Evolutionary conservation across 176 grass and related monocot species (phyloP), one percentile per base, ranked within the genome.

Genomic region (Hordeum marinum): DNA sequence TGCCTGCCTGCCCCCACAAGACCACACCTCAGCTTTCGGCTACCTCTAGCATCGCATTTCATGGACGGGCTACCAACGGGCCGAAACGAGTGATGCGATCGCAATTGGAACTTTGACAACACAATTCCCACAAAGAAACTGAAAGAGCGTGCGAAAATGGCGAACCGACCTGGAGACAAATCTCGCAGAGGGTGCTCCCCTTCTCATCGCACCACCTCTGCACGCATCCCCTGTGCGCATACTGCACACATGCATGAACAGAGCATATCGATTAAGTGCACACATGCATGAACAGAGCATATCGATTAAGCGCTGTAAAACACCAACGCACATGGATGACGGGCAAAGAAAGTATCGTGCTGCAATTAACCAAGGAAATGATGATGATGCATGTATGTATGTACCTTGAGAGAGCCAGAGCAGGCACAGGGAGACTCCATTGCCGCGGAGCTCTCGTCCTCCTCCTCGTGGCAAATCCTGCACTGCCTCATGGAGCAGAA

Each of bases 171-270:
- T 95, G 91, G 54, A 94, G 93, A 12, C 96, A 98, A 85, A 98
- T 95, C 83, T 98, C 96, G 21, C 93, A 98, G 58, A 95, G 35
- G 27, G 69, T 95, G 91, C 89, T 90, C 55, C 96, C 96, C 76
- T 98, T 98, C 83, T 98, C 96, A 52, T 95, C 87, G 86, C 96
- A 98, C 96, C 96, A 98, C 86, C 85, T 95, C 93, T 98, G 96
- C 52, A 98, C 92, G 80, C 96, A 98, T 18, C 61, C 86, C 85
- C 93, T 92, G 68, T 98, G 96, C 29, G 93, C 96, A 80, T 88
- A 98, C 96, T 98, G 48, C 48, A 18, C 18, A 17, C 75, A 73
- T 41, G 20, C 42, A 75, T 54, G 72, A 46, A 69, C 42, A 62
- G 31, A 43, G 46, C 78, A 63, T 21, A 25, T 54, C 23, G 52